Percentiles rank a stretch among this genome's conserved stretches.
These are phyloP conservation scores for Abortiporus biennis DNA, from an alignment of 1,284 basidiomycete genomes.

Conservation along the genomic window DNA sequence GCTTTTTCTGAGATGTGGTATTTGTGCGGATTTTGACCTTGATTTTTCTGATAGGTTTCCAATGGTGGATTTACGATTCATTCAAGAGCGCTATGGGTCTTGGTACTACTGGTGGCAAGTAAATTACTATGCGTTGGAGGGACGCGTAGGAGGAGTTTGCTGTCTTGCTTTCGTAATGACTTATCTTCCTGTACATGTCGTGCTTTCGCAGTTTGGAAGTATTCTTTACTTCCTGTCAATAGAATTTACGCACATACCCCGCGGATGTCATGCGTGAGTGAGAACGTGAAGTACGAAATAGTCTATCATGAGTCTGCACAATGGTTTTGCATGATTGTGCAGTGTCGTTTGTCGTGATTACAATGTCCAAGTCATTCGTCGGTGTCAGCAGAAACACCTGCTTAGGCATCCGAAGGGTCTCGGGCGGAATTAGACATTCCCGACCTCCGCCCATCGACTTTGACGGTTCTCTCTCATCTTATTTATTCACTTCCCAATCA, in stretches of 20 bases:
- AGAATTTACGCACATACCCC: conserved; percentile 9
- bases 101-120: conserved; percentile 82
- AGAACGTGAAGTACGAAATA: too few relatives aligned
- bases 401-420: too few relatives aligned
- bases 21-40: conserved; percentile 4
- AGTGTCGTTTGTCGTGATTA: too few relatives aligned
- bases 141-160: neutral
- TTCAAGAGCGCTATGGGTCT: conserved; percentile 78
- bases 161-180: conserved; percentile 1
- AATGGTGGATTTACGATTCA: conserved; percentile 86
- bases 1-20: neutral
- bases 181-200: neutral
- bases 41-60: conserved; percentile 46
- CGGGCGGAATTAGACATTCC: too few relatives aligned
- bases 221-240: conserved; percentile 2
- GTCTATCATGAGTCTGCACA: too few relatives aligned
- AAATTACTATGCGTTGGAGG: conserved; percentile 22
- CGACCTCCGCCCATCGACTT: too few relatives aligned
- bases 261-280: too few relatives aligned
- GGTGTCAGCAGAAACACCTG: too few relatives aligned
- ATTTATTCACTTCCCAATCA: too few relatives aligned
- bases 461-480: too few relatives aligned
- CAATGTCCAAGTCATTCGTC: too few relatives aligned
- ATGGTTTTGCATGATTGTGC: too few relatives aligned
- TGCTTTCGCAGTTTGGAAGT: conserved; percentile 1